Evolutionary conservation across 306 rosid genomes (phyloP).

Genomic region (Lupinus albus): DNA sequence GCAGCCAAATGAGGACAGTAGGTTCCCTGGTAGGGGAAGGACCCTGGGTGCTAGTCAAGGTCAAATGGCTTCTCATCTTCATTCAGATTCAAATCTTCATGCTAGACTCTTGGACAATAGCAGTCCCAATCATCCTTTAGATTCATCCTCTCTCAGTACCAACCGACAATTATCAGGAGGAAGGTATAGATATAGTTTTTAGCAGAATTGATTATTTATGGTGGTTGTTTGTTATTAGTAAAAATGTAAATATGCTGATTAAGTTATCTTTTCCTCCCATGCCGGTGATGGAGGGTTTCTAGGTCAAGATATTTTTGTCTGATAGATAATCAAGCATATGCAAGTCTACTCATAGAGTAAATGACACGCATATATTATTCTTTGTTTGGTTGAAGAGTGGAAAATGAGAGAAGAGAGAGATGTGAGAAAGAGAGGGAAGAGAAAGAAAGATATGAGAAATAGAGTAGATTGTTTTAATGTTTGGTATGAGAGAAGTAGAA

Average conservation of each 20-base stretch:
- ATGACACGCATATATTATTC: neutral
- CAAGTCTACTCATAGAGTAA: constrained; percentile 1
- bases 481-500: no score
- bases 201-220: constrained; percentile 32
- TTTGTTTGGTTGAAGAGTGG: no score
- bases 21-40: constrained; percentile 92
- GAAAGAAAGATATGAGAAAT: no score
- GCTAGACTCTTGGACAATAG: constrained; percentile 75
- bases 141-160: constrained; percentile 47
- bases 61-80: constrained; percentile 54
- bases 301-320: constrained; percentile 1
- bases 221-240: constrained; percentile 27
- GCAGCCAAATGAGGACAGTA: constrained; percentile 62
- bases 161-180: constrained; percentile 60
- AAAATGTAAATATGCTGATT: constrained; percentile 21
- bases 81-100: constrained; percentile 80
- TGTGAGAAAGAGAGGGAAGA: no score
- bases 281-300: constrained; percentile 2
- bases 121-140: constrained; percentile 49
- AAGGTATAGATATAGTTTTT: constrained; percentile 58
- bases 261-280: constrained; percentile 9
- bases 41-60: constrained; percentile 62
- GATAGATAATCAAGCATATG: neutral
- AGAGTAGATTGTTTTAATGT: no score
- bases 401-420: no score